Evolutionary conservation across 176 grass and related monocot species (phyloP).

Genomic region (Pontederia paniculata): DNA sequence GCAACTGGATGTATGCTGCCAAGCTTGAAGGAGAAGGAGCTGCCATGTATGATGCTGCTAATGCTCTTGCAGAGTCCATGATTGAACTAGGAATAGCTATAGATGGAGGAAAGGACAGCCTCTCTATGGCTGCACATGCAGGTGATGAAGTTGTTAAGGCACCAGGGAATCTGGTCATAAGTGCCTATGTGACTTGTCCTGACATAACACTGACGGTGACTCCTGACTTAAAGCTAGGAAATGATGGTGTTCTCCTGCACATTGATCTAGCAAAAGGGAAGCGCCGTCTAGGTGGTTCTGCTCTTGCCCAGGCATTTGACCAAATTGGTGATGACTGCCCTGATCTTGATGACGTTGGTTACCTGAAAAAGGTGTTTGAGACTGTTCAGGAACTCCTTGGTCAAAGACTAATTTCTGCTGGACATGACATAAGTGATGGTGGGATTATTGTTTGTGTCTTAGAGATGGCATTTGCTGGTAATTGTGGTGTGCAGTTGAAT

Average conservation of each 20-base stretch:
- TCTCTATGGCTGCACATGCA: slow-evolving; percentile 85
- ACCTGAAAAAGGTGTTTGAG: slow-evolving; percentile 65
- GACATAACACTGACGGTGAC: slow-evolving; percentile 88
- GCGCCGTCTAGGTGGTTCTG: slow-evolving; percentile 57
- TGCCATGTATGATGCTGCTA: slow-evolving; percentile 77
- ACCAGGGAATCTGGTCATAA: slow-evolving; percentile 86
- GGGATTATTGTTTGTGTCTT: slow-evolving; percentile 66
- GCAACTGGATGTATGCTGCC: slow-evolving; percentile 97
- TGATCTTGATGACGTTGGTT: slow-evolving; percentile 62
- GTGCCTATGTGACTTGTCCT: slow-evolving; percentile 80
- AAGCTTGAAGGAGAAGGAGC: slow-evolving; percentile 89
- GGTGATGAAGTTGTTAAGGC: slow-evolving; percentile 74
- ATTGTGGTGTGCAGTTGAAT: slow-evolving; percentile 62
- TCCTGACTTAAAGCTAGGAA: slow-evolving; percentile 72
- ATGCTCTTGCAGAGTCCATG: slow-evolving; percentile 73
- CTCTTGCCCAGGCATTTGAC: slow-evolving; percentile 74
- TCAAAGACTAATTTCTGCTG: slow-evolving; percentile 56
- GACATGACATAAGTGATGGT: slow-evolving; percentile 88
- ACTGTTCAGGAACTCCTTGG: slow-evolving; percentile 57
- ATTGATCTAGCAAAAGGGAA: slow-evolving; percentile 76
- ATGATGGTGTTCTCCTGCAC: slow-evolving; percentile 66
- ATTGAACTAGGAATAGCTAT: slow-evolving; percentile 86
- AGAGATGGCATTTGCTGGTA: slow-evolving; percentile 94
- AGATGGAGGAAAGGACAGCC: slow-evolving; percentile 88
- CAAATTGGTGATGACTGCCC: slow-evolving; percentile 87